Base-by-base conservation (phyloP, 352 stramenopile species). In the Pelagophyceae sp. region DNA sequence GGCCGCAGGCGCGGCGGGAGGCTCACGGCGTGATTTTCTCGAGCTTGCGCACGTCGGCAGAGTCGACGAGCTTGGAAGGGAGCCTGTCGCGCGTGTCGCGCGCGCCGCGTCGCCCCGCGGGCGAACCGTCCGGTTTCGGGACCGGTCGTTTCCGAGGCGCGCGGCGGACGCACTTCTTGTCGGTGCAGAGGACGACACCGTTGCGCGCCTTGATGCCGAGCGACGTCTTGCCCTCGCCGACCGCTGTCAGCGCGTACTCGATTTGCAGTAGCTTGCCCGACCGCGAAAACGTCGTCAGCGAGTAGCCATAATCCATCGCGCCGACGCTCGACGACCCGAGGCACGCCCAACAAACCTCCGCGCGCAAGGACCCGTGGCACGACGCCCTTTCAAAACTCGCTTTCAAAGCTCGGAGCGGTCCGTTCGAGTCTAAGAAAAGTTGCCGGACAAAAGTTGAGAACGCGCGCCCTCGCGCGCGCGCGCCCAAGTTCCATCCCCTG, bases 231-330 rank as follows among this genome's bases (percentile, higher is more conserved):
- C 96, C 96, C 80, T 97, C 93, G 76, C 90, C 91, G n/a, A 99
- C 96, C 11, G 95, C 95, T 79, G 98, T 98, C 0, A 99, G 88
- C 37, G 96, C 96, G 81, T 99, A 98, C 86, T 99, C 96, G 81
- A 99, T 99, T 88, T 99, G 96, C 67, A 99, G 89, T 67, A 99
- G 89, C 88, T 99, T 99, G 67, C 96, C 96, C 45, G 94, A 98
- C 78, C 94, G 90, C 83, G 95, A 98, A 88, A 99, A 99, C 76
- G 96, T 99, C 80, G 96, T 99, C 74, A 99, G 88, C 84, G 94
- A 98, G 88, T 99, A 99, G 79, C 92, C 98, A 84, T 98, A 98
- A 72, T 54, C 45, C 45, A 54, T 54, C 45, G 11, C 23, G 11
- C 45, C n/a, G n/a, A n/a, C n/a, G 11, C 11, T 54, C 45, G 45